Percentiles rank a stretch among this genome's conserved stretches.
phyloP scores from a whole-genome alignment of 2,329 filamentous ascomycete species.

The Verticillium nonalfalfae region DNA sequence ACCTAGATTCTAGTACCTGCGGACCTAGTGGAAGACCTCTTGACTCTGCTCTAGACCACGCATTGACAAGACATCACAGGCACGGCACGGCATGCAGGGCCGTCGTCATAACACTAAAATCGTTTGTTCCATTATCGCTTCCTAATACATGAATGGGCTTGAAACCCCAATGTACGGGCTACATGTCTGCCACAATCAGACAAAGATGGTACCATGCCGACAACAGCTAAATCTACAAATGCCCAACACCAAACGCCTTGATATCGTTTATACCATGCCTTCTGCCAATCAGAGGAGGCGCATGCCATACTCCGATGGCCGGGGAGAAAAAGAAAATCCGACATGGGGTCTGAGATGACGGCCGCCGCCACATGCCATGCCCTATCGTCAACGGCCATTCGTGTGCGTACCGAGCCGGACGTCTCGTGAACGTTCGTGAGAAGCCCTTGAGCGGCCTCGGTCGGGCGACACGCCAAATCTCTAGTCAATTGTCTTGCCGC shows the following conservation, averaged over 20 bases:
- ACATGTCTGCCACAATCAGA: background rate
- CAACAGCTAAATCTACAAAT: background rate
- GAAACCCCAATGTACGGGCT: too few species aligned
- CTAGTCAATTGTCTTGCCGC: constrained; percentile 56
- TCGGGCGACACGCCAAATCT: background rate
- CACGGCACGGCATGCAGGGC: too few species aligned
- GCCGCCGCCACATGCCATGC: background rate
- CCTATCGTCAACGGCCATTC: background rate
- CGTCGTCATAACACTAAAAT: too few species aligned
- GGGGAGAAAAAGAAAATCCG: background rate
- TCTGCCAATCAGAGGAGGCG: background rate
- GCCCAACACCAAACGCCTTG: background rate
- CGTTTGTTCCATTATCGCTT: too few species aligned
- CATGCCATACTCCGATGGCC: background rate
- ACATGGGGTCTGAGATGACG: background rate
- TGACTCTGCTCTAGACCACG: too few species aligned
- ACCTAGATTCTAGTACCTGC: too few species aligned
- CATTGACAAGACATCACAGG: too few species aligned
- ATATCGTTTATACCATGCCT: background rate
- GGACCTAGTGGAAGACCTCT: too few species aligned
- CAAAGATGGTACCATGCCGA: background rate
- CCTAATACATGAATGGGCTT: too few species aligned
- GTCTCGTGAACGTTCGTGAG: too few species aligned
- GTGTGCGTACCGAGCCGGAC: too few species aligned
- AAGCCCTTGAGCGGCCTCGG: too few species aligned